Conservation (phyloP, 805 yeast genomes). For the Candida ipomoeae region DNA sequence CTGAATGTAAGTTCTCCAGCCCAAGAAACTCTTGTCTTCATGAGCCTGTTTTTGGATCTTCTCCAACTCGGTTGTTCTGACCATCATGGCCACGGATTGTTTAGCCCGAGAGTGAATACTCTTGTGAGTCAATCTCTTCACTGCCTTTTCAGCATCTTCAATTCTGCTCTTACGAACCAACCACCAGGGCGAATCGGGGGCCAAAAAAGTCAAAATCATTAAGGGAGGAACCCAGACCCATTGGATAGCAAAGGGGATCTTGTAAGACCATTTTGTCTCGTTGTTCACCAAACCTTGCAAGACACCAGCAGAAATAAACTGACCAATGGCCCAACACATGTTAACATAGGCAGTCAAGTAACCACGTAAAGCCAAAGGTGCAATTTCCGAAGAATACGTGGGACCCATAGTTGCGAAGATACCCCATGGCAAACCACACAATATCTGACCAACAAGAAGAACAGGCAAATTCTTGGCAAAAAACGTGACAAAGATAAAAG, state of each 20-base stretch:
- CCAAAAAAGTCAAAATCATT: slow-evolving; percentile 36
- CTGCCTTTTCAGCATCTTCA: slow-evolving; percentile 37
- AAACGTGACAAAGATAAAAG: slow-evolving; percentile 45
- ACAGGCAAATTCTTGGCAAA: slow-evolving; percentile 40
- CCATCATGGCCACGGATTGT: slow-evolving; percentile 20
- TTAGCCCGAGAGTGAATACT: slow-evolving; percentile 17
- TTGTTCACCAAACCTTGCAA: slow-evolving; percentile 31
- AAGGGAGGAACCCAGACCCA: slow-evolving; percentile 58
- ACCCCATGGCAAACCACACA: slow-evolving; percentile 53
- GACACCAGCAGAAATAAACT: slow-evolving; percentile 51
- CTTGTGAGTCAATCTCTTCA: slow-evolving; percentile 11
- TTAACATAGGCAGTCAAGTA: slow-evolving; percentile 49
- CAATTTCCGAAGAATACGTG: slow-evolving; percentile 55
- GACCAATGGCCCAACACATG: slow-evolving; percentile 55
- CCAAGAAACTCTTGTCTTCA: slow-evolving; percentile 16
- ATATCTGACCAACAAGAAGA: slow-evolving; percentile 40
- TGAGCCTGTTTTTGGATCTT: slow-evolving; percentile 24
- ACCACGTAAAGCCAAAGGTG: slow-evolving; percentile 48
- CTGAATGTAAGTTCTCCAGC: slow-evolving; percentile 24
- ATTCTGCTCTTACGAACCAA: slow-evolving; percentile 38
- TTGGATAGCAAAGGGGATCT: slow-evolving; percentile 55
- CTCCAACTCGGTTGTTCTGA: slow-evolving; percentile 31
- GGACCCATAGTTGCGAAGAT: slow-evolving; percentile 49
- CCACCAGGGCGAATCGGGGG: slow-evolving; percentile 63
- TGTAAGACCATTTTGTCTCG: slow-evolving; percentile 36